A percentile compares a stretch with the other conserved stretches of the same genome.
phyloP scores from a whole-genome alignment of 2,329 filamentous ascomycete genomes.

The Aspergillus intermedius region DNA sequence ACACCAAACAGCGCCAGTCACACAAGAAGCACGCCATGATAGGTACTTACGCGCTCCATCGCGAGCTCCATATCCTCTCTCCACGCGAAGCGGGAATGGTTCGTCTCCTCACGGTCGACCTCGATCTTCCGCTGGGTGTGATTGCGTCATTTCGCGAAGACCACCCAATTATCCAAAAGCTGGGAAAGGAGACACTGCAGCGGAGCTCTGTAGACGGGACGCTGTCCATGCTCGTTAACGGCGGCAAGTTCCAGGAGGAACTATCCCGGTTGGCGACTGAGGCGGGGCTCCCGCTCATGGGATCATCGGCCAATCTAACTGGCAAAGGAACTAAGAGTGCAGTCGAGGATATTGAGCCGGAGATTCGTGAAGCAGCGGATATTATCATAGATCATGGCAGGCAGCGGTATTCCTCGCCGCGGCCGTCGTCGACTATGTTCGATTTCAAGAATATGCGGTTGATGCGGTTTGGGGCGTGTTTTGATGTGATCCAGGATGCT shows the following conservation, averaged over 20 bases:
- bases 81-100: constrained; percentile 12
- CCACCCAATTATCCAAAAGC: constrained; percentile 18
- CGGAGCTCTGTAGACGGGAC: constrained; percentile 16
- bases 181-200: constrained; percentile 10
- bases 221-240: constrained; percentile 23
- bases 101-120: constrained; percentile 14
- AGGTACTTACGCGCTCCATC: constrained; percentile 20
- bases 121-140: constrained; percentile 21
- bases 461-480: constrained; percentile 24
- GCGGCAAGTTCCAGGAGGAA: constrained; percentile 21
- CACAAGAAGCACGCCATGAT: constrained; percentile 24
- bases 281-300: constrained; percentile 18
- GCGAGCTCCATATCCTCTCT: constrained; percentile 15
- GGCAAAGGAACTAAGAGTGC: constrained; percentile 22
- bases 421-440: constrained; percentile 23
- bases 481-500: constrained; percentile 22
- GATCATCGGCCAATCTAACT: constrained; percentile 26
- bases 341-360: constrained; percentile 25
- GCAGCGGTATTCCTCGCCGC: constrained; percentile 17
- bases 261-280: constrained; percentile 16
- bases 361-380: constrained; percentile 22
- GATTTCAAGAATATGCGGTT: constrained; percentile 19
- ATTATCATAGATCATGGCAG: constrained; percentile 28
- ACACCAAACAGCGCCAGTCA: constrained; percentile 14
- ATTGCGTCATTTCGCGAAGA: constrained; percentile 16